Conservation (phyloP, 1,139 yeast genomes). For the Taphrina flavorubra region DNA sequence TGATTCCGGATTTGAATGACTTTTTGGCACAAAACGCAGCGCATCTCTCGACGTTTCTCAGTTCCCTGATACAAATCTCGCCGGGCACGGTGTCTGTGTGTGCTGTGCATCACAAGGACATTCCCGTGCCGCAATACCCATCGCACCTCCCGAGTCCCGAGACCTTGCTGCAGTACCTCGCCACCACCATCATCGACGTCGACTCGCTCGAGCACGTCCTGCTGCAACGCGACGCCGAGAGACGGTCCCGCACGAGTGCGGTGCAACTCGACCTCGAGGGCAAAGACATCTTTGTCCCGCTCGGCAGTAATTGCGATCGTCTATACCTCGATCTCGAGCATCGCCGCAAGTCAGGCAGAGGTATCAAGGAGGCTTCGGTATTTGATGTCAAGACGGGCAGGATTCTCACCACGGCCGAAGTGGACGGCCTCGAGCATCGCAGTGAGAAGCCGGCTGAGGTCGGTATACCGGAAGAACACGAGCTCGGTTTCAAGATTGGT, state of each 20-base stretch:
- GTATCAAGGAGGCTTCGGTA: slow-evolving; percentile 22
- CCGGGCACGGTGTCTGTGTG: slow-evolving; percentile 33
- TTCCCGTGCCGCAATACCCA: slow-evolving; percentile 25
- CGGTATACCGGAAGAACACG: slow-evolving; percentile 62
- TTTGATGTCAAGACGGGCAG: slow-evolving; percentile 9
- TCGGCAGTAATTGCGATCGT: slow-evolving; percentile 17
- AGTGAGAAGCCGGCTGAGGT: slow-evolving; percentile 3
- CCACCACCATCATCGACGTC: slow-evolving; percentile 36
- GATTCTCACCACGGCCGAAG: slow-evolving; percentile 13
- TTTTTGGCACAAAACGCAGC: slow-evolving; percentile 33
- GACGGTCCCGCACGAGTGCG: slow-evolving; percentile 15
- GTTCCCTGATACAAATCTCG: slow-evolving; percentile 21
- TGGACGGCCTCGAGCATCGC: slow-evolving; percentile 1
- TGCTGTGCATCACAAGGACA: slow-evolving; percentile 27
- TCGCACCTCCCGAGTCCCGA: slow-evolving; percentile 35
- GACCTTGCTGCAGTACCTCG: slow-evolving; percentile 31
- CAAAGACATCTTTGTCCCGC: slow-evolving; percentile 19
- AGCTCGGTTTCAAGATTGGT: slow-evolving; percentile 84
- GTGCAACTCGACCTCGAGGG: slow-evolving; percentile 30
- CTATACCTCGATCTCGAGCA: slow-evolving; percentile 31
- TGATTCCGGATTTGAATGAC: slow-evolving; percentile 33
- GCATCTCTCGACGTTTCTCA: slow-evolving; percentile 31
- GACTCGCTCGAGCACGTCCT: slow-evolving; percentile 27
- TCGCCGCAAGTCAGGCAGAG: slow-evolving; percentile 35
- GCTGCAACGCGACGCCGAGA: slow-evolving; percentile 26